Evolutionary conservation across 345 rosid species (phyloP).

Genomic region (Salix udensis): DNA sequence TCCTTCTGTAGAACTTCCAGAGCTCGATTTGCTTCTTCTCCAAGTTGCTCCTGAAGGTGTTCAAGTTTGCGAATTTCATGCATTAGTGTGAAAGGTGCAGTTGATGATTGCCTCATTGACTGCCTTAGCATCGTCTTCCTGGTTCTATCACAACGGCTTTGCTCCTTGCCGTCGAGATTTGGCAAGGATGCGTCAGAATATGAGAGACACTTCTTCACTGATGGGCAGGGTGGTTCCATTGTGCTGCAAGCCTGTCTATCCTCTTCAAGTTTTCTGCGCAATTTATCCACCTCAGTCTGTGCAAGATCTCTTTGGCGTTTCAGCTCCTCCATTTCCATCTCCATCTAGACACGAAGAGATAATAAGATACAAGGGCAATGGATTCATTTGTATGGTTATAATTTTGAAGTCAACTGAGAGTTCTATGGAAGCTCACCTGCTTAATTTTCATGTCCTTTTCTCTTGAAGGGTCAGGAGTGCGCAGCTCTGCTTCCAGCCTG

Average conservation of each 20-base stretch:
- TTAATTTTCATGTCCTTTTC: constrained; percentile 87
- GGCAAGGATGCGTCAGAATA: constrained; percentile 60
- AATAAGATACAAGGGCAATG: constrained; percentile 4
- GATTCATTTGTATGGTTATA: constrained; percentile 4
- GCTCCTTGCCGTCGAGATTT: constrained; percentile 52
- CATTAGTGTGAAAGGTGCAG: constrained; percentile 95
- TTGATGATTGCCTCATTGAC: constrained; percentile 89
- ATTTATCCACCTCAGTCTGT: constrained; percentile 66
- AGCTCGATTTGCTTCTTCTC: constrained; percentile 93
- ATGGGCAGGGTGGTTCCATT: constrained; percentile 55
- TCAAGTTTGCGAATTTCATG: constrained; percentile 98
- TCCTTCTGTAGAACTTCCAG: constrained; percentile 96
- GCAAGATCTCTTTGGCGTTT: constrained; percentile 87
- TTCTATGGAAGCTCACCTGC: constrained; percentile 41
- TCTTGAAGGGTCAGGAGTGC: constrained; percentile 86
- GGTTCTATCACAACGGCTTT: constrained; percentile 44
- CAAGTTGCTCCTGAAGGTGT: constrained; percentile 96
- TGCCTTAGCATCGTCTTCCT: constrained; percentile 66
- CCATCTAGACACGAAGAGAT: constrained; percentile 57
- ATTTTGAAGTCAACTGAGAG: background rate
- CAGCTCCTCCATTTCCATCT: constrained; percentile 88
- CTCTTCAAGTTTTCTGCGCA: constrained; percentile 69
- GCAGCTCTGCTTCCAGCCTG: constrained; percentile 91
- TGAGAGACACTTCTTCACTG: constrained; percentile 85
- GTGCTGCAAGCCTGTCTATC: constrained; percentile 57